A percentile compares a stretch with the other conserved stretches of the same genome.
Conservation (phyloP, 2,329 filamentous ascomycete species). For the Botryotinia narcissicola region DNA sequence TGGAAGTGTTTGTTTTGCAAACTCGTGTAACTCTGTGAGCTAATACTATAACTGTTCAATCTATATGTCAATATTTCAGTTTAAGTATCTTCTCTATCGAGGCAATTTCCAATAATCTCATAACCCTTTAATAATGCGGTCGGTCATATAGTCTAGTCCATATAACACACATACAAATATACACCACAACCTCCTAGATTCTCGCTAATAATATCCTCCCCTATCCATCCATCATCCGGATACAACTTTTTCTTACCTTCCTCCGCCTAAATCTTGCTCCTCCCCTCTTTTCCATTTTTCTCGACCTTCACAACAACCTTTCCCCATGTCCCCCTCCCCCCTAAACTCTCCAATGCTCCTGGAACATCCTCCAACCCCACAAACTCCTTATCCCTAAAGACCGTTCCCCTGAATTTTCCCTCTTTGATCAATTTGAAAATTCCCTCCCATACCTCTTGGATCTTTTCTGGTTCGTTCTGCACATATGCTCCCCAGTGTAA, state of each 20-base stretch:
- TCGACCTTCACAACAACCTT: conserved; percentile 91
- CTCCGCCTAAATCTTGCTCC: conserved; percentile 51
- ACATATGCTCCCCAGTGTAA: conserved; percentile 90
- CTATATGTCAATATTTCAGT: background rate
- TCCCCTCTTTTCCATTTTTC: conserved; percentile 56
- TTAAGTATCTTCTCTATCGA: background rate
- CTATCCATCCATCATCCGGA: background rate
- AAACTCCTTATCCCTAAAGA: conserved; percentile 79
- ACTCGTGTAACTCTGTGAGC: too few species aligned
- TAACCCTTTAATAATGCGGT: background rate
- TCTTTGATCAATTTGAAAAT: conserved; percentile 74
- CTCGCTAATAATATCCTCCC: background rate
- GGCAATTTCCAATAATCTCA: background rate
- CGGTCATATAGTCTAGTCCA: background rate
- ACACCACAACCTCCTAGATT: background rate
- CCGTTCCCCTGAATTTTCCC: conserved; percentile 78
- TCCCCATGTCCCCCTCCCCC: conserved; percentile 83
- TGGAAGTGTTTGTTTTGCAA: background rate
- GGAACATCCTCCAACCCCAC: conserved; percentile 78
- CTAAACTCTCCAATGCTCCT: conserved; percentile 72
- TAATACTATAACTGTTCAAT: background rate
- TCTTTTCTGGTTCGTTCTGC: conserved; percentile 66
- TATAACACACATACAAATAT: background rate
- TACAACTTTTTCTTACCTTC: background rate
- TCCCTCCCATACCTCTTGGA: conserved; percentile 75